Evolutionary conservation across 106 monocot genomes (phyloP).

Genomic region (Hemerocallis citrina): DNA sequence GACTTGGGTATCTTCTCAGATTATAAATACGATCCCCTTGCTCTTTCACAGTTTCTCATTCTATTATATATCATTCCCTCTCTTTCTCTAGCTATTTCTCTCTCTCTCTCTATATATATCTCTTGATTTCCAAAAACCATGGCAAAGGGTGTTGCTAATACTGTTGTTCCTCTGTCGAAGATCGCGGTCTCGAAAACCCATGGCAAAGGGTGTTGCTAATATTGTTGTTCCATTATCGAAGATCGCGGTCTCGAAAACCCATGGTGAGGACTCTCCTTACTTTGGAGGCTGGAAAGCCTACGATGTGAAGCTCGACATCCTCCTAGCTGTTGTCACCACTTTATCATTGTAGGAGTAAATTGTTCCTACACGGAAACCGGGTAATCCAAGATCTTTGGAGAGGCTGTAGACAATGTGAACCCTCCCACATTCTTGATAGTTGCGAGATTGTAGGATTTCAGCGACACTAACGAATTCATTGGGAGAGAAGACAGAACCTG

Average conservation of each 20-base stretch:
- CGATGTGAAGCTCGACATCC: constrained; percentile 72
- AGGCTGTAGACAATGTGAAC: constrained; percentile 84
- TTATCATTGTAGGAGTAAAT: constrained; percentile 65
- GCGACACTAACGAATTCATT: constrained; percentile 62
- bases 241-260: constrained; percentile 20
- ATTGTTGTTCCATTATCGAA: constrained; percentile 10
- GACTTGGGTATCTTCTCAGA: background rate
- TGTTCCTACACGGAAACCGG: constrained; percentile 65
- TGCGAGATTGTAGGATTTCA: constrained; percentile 34
- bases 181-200: no score
- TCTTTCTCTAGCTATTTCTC: background rate
- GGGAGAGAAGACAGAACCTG: constrained; percentile 66
- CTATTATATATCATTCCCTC: background rate
- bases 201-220: background rate
- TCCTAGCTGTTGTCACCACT: constrained; percentile 62
- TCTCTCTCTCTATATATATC: no score
- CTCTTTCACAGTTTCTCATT: no score
- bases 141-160: no score
- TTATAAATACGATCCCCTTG: constrained; percentile 6
- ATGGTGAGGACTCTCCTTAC: constrained; percentile 65
- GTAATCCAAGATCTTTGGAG: constrained; percentile 70
- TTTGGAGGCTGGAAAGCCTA: constrained; percentile 69
- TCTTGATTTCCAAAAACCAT: background rate
- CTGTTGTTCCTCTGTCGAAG: no score
- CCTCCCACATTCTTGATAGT: constrained; percentile 10